Evolutionary conservation across 306 rosid genomes (phyloP).

Genomic region (Quercus robur): DNA sequence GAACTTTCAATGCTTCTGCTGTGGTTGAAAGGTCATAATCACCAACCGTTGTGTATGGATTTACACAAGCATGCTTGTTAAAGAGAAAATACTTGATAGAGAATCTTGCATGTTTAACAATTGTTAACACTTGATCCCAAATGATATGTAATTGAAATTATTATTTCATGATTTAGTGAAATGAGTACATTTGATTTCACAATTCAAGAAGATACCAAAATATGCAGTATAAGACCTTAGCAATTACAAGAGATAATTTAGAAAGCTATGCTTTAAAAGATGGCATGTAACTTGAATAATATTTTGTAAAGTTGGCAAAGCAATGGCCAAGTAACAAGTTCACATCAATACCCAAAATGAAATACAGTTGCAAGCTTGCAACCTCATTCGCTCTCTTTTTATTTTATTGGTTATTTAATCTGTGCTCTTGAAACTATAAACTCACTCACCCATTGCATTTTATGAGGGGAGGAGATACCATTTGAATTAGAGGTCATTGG

Average conservation of each 20-base stretch:
- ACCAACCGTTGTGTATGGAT: constrained; percentile 84
- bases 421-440: too few species aligned
- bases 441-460: too few species aligned
- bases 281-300: not conserved
- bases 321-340: too few species aligned
- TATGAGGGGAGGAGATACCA: too few species aligned
- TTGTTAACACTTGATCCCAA: not conserved
- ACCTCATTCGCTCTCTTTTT: too few species aligned
- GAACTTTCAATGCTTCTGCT: constrained; percentile 81
- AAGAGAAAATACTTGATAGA: constrained; percentile 14
- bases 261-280: not conserved
- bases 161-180: not conserved
- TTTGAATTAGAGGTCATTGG: too few species aligned
- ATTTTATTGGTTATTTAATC: too few species aligned
- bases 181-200: not conserved
- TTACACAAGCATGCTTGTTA: constrained; percentile 22
- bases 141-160: not conserved
- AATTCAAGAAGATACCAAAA: not conserved
- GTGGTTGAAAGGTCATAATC: constrained; percentile 93
- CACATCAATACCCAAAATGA: too few species aligned
- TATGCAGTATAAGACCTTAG: not conserved
- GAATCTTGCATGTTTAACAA: not conserved
- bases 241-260: not conserved
- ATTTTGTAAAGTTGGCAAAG: too few species aligned
- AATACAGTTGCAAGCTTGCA: too few species aligned